Evolutionary conservation across 192 early-diverging fungal species (phyloP).

Genomic region (Rhizophlyctis rosea): DNA sequence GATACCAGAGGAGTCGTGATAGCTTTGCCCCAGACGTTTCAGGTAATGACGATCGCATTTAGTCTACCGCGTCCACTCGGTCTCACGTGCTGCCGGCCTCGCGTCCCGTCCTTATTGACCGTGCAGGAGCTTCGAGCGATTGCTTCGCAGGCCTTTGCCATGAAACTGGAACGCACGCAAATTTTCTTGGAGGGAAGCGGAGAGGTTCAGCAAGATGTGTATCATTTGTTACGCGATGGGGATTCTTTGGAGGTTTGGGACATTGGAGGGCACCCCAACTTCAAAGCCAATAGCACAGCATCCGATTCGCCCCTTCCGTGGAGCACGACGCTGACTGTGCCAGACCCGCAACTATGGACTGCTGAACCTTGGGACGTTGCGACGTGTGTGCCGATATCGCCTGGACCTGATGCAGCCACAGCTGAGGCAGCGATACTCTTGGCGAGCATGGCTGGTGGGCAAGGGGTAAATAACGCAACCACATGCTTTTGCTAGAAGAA

Average conservation of each 20-base stretch:
- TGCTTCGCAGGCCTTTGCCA: not conserved
- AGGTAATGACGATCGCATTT: not conserved
- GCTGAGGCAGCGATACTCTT: not conserved
- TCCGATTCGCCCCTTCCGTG: no score
- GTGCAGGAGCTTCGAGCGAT: not conserved
- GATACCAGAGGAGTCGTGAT: not conserved
- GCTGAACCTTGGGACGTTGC: no score
- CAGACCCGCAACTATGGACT: not conserved
- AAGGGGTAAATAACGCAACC: no score
- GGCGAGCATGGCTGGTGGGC: not conserved
- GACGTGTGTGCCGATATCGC: no score
- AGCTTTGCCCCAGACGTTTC: not conserved
- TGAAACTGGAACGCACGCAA: not conserved
- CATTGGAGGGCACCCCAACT: not conserved
- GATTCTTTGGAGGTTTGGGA: not conserved
- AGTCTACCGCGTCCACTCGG: no score
- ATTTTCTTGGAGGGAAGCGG: not conserved
- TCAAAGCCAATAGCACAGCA: not conserved
- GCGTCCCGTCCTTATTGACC: no score
- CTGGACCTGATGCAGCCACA: not conserved
- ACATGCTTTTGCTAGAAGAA: no score
- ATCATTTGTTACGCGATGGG: not conserved
- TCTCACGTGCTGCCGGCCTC: no score
- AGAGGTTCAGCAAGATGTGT: not conserved
- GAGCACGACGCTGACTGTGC: no score